Evolutionary conservation across 768 basidiomycete species (phyloP).

Genomic region (Boletus huronensis): DNA sequence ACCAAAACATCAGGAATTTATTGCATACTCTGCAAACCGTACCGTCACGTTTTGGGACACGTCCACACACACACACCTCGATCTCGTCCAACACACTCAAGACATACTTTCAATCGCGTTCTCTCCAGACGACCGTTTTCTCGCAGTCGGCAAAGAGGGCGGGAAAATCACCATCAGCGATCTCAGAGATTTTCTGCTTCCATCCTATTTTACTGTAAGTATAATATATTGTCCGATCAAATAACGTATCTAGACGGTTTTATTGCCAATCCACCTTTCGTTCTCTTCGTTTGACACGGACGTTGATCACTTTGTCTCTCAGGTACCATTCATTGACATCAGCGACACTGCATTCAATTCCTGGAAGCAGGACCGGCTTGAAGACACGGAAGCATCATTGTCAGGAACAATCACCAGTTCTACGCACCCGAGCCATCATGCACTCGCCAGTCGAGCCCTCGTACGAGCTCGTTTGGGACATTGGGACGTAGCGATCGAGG

Average conservation of each 20-base stretch:
- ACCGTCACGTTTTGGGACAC: neutral
- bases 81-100: neutral
- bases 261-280: neutral
- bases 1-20: too few species aligned
- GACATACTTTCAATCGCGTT: neutral
- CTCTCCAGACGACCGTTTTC: neutral
- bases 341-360: neutral
- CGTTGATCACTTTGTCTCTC: neutral
- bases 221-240: too few species aligned
- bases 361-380: neutral
- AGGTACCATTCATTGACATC: neutral
- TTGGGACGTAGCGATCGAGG: neutral
- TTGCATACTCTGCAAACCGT: neutral
- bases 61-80: neutral
- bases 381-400: neutral
- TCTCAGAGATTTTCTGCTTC: neutral
- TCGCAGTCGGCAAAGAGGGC: neutral
- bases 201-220: neutral
- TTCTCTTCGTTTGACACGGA: too few species aligned
- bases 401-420: neutral
- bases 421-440: neutral
- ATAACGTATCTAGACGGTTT: neutral
- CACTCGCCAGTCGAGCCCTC: conserved; percentile 3
- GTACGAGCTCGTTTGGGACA: neutral
- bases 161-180: too few species aligned